Percentiles rank a stretch among this genome's conserved stretches.
Conservation (phyloP, 1,284 basidiomycete genomes). For the Sanghuangporus sanghuang region DNA sequence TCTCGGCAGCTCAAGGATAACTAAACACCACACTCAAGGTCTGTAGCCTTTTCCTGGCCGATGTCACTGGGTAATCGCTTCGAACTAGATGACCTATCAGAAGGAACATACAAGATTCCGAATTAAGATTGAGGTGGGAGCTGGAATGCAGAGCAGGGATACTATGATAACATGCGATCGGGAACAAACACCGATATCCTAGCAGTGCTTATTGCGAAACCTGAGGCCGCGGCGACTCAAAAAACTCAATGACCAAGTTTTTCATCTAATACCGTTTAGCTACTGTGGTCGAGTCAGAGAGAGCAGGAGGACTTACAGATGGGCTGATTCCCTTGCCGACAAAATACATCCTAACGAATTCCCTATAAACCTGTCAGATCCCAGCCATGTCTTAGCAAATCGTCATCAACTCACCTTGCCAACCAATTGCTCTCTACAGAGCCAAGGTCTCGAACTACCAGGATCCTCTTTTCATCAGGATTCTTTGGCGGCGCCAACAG, state of each 20-base stretch:
- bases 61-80: too few relatives aligned
- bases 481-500: constrained; percentile 47
- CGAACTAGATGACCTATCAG: too few relatives aligned
- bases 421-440: constrained; percentile 69
- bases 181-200: neutral
- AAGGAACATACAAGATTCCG: neutral
- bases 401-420: constrained; percentile 30
- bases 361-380: constrained; percentile 23
- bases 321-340: constrained; percentile 66
- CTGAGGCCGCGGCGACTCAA: neutral
- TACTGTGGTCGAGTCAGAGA: neutral
- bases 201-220: neutral
- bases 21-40: too few relatives aligned
- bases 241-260: constrained; percentile 25
- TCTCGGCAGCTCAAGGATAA: too few relatives aligned
- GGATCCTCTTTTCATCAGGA: constrained; percentile 40
- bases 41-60: too few relatives aligned
- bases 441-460: constrained; percentile 72
- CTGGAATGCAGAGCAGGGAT: neutral
- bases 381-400: too few relatives aligned
- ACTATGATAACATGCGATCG: neutral
- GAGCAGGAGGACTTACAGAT: constrained; percentile 40
- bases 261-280: constrained; percentile 36
- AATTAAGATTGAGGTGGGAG: neutral
- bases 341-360: constrained; percentile 73